Evolutionary conservation across 1,284 basidiomycete species (phyloP).

Genomic region (Ceratobasidium sp.): DNA sequence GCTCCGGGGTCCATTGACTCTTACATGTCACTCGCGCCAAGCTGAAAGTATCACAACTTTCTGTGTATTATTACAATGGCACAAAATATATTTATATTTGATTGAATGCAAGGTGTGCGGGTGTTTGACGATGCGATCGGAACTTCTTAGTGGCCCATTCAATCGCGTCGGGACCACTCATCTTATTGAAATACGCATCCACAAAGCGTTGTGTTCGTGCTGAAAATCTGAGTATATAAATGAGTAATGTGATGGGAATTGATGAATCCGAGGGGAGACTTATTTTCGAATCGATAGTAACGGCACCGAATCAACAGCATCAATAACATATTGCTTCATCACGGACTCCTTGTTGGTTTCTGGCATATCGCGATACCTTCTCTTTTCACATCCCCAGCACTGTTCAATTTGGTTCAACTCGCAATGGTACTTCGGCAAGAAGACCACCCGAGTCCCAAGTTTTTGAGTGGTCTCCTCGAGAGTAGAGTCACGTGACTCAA

Average conservation of each 20-base stretch:
- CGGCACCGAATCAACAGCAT: slow-evolving; percentile 24
- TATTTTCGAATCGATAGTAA: slow-evolving; percentile 30
- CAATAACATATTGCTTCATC: slow-evolving; percentile 24
- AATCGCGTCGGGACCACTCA: slow-evolving; percentile 18
- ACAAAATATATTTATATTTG: neutral
- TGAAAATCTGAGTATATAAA: slow-evolving; percentile 34
- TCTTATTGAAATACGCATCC: slow-evolving; percentile 37
- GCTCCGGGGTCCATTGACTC: neutral
- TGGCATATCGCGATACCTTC: slow-evolving; percentile 12
- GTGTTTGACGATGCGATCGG: slow-evolving; percentile 33
- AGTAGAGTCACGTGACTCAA: slow-evolving; percentile 31
- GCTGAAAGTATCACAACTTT: neutral
- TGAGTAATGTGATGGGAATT: too few species aligned
- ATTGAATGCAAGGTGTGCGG: neutral
- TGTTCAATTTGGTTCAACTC: slow-evolving; percentile 42
- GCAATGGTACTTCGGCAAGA: slow-evolving; percentile 44
- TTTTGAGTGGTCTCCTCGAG: slow-evolving; percentile 15
- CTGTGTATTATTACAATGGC: neutral
- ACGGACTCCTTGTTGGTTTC: slow-evolving; percentile 11
- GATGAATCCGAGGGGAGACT: too few species aligned
- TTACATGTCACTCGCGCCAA: neutral
- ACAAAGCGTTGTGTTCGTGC: slow-evolving; percentile 37
- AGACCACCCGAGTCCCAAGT: slow-evolving; percentile 30
- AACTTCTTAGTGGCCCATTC: slow-evolving; percentile 40
- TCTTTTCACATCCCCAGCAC: slow-evolving; percentile 27